Evolutionary conservation across 179 eudicot species (phyloP), one percentile per base, ranked within the genome.

Genomic region (Beta macrorhiza): DNA sequence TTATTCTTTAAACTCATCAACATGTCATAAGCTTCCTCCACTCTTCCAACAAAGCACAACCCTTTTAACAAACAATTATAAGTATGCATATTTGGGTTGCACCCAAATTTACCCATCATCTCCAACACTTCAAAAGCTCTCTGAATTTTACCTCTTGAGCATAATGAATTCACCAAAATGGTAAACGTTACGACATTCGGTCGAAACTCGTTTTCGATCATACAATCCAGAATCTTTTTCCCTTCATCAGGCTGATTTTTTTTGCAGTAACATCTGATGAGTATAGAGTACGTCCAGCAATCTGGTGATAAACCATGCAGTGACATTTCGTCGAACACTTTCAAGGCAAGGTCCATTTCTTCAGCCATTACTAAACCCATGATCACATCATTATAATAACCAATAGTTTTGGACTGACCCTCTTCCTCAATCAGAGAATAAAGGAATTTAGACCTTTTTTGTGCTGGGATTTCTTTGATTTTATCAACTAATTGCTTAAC

Each of bases 31-130:
- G 98, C 98, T 75, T 90, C 93, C 83, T 92, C 97, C 51, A 91
- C 84, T 61, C 88, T 87, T 7, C 98, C 98, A 57, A 93, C 95
- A 82, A 84, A 90, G 63, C 97, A 95, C 85, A 93, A 52, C 77
- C 98, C 98, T 79, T 93, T 91, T 49, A 94, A 75, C 86, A 93
- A 78, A 76, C 92, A 91, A 76, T 93, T 95, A 79, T 89, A 91
- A 11, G 95, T 92, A 74, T 87, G 86, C 77, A 93, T 85, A 52
- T 86, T 93, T 3, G 97, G 97, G 58, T 90, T 83, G 53, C 90
- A 86, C 61, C 87, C 84, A 65, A 77, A 22, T 47, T 52, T 70
- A 29, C 70, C 75, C 97, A 95, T 92, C 49, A 87, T 20, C 17
- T 86, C 84, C 51, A 92, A 29, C 76, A 93, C 90, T 86, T 95